Conservation (phyloP, 768 basidiomycete species). For the Podaxis carcinomalis region DNA sequence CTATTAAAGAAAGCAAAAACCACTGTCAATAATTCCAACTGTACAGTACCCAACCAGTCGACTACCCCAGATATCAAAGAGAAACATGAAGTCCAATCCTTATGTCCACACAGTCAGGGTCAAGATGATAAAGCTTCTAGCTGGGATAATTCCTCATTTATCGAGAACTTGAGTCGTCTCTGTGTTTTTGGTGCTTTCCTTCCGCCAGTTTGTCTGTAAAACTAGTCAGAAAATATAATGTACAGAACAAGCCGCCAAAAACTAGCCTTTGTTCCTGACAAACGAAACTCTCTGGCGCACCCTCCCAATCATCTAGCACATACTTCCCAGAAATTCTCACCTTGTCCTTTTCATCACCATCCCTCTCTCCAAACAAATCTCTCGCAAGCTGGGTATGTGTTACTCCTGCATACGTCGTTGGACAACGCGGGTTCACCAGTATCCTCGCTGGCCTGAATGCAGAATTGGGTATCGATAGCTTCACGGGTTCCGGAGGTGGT, state of each 20-base stretch:
- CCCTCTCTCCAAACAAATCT: constrained; percentile 86
- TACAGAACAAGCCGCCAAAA: constrained; percentile 2
- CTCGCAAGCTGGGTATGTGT: constrained; percentile 94
- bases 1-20: no score
- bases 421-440: constrained; percentile 92
- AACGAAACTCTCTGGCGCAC: constrained; percentile 95
- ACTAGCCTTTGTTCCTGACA: constrained; percentile 90
- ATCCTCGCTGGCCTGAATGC: constrained; percentile 88
- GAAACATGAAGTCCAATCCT: not conserved
- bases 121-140: constrained; percentile 8
- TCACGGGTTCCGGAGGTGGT: constrained; percentile 29
- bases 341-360: constrained; percentile 58
- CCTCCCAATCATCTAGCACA: constrained; percentile 91
- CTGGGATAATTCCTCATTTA: constrained; percentile 61
- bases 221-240: constrained; percentile 3
- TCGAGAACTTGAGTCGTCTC: constrained; percentile 76
- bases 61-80: no score
- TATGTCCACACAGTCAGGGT: not conserved
- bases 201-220: constrained; percentile 76
- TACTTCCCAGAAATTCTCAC: constrained; percentile 60
- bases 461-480: constrained; percentile 77
- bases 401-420: constrained; percentile 97
- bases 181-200: constrained; percentile 87
- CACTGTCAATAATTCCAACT: no score
- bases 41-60: no score